Evolutionary conservation across 805 yeast genomes (phyloP), one percentile per base, ranked within the genome.

Genomic region (Barnettozyma populi): DNA sequence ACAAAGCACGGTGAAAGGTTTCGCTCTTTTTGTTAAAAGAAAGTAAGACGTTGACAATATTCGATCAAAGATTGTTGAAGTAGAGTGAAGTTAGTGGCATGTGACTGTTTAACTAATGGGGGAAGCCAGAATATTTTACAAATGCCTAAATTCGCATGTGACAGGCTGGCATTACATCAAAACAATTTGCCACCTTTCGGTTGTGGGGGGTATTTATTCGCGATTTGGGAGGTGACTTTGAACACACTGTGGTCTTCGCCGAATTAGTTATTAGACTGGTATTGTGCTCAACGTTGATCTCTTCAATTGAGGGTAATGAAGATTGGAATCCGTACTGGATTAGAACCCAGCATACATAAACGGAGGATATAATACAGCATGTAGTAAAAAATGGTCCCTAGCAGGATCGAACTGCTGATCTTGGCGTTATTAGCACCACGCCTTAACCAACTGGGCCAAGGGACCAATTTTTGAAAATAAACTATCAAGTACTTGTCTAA

Each of bases 351-450:
- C n/a, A n/a, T n/a, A n/a, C n/a, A n/a, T n/a, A n/a, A n/a, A n/a
- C n/a, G n/a, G n/a, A n/a, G n/a, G n/a, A n/a, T n/a, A n/a, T n/a
- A n/a, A n/a, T n/a, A n/a, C n/a, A n/a, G n/a, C n/a, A 23, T 23
- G 8, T 6, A 23, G 25, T 24, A 35, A 39, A 46, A 44, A 46
- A 61, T 81, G 87, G 79, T 80, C 85, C 84, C 85, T 80, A 79
- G 84, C 86, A 78, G 86, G 86, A 79, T 81, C 86, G 86, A 81
- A 81, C 87, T 78, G 87, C 85, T 79, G 87, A 81, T 80, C 87
- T 63, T 63, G 65, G 65, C 66, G 66, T 62, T 72, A 73, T 73
- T 73, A 73, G 78, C 76, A 72, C 76, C 73, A 72, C 76, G 77
- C 78, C 78, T 72, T 73, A 73, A 73, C 78, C 78, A 73, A 72